These are phyloP conservation scores for Cenococcum geophilum DNA, from an alignment of 495 filamentous ascomycete genomes.

Conservation along the genomic window DNA sequence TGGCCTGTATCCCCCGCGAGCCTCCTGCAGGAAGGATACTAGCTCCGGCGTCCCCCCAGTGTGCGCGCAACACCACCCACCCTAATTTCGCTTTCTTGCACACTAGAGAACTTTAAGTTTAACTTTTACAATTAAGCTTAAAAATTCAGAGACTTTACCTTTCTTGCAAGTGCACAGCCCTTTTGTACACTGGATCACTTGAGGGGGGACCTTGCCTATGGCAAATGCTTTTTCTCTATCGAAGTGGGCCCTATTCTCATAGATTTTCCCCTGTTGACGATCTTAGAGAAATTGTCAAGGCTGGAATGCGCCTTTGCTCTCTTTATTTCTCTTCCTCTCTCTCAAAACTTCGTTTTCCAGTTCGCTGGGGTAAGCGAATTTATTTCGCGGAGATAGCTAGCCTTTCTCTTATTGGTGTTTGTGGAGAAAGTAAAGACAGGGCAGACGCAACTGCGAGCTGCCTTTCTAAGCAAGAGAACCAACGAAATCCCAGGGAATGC, in stretches of 20 bases:
- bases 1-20: background rate
- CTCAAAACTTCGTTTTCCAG: background rate
- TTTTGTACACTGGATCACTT: too few species aligned
- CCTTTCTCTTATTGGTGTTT: background rate
- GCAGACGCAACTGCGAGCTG: background rate
- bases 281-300: background rate
- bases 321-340: background rate
- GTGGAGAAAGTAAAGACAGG: background rate
- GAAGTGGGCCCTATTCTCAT: background rate
- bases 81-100: too few species aligned
- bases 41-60: too few species aligned
- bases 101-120: too few species aligned
- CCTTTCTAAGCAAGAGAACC: background rate
- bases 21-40: background rate
- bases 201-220: background rate
- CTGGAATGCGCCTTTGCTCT: background rate
- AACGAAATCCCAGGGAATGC: background rate
- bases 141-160: too few species aligned
- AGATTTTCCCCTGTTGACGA: background rate
- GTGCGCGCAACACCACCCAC: too few species aligned
- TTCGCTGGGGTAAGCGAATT: background rate
- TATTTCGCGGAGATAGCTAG: background rate
- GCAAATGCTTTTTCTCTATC: background rate
- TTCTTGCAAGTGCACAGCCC: too few species aligned
- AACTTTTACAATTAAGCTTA: too few species aligned